Evolutionary conservation across 495 filamentous ascomycete species (phyloP).

Genomic region (Parachaetomium inaequale): DNA sequence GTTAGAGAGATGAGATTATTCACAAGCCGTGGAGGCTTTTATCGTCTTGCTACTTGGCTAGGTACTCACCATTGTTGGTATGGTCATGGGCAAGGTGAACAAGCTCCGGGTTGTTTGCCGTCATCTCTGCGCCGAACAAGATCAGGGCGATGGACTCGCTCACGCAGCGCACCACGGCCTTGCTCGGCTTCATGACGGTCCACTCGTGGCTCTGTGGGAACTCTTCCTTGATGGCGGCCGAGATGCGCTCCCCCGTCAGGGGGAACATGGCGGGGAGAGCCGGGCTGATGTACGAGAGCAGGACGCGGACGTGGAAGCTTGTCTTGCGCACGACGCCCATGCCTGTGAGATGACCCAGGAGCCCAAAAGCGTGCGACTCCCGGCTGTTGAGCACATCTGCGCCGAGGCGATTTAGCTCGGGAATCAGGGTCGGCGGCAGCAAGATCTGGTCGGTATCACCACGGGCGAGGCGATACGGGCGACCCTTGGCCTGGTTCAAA

Average conservation of each 20-base stretch:
- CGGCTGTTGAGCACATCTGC: neutral
- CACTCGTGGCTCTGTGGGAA: neutral
- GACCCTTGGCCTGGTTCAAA: neutral
- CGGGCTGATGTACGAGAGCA: neutral
- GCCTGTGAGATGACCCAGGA: neutral
- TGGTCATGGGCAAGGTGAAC: neutral
- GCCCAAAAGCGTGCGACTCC: neutral
- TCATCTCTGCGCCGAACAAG: neutral
- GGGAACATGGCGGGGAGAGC: neutral
- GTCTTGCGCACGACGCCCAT: neutral
- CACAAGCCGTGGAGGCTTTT: no score
- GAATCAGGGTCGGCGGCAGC: neutral
- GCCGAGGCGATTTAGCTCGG: neutral
- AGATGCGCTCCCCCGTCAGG: neutral
- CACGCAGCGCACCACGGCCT: neutral
- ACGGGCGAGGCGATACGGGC: neutral
- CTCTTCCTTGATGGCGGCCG: neutral
- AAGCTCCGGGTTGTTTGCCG: neutral
- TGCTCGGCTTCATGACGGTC: neutral
- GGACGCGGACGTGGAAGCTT: neutral
- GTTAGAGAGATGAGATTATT: neutral
- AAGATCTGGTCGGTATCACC: neutral
- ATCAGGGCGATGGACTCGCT: neutral
- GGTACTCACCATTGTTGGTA: neutral
- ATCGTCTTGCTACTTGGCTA: neutral